A percentile compares a stretch with the other conserved stretches of the same genome.
Conservation (phyloP, 176 grass and related monocot genomes). For the Oryza meyeriana region DNA sequence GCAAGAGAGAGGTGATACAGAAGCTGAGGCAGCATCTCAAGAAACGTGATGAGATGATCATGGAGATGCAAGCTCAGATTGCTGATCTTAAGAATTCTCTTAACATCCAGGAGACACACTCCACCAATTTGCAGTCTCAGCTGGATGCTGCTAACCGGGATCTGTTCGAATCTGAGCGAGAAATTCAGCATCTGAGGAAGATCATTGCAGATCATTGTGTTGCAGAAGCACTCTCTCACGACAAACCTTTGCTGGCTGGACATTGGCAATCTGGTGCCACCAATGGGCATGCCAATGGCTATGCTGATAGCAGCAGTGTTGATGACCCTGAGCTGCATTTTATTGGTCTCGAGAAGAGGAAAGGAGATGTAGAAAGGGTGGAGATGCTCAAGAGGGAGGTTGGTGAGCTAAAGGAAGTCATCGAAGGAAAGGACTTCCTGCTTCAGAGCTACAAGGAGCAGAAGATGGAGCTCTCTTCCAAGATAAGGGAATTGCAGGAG, state of each 20-base stretch:
- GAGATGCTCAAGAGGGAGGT: constrained; percentile 82
- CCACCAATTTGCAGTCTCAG: constrained; percentile 65
- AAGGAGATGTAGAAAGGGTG: constrained; percentile 43
- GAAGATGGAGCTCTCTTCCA: constrained; percentile 72
- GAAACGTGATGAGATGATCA: constrained; percentile 85
- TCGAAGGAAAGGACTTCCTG: constrained; percentile 89
- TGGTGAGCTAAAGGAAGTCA: constrained; percentile 70
- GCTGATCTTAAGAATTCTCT: constrained; percentile 75
- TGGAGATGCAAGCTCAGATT: constrained; percentile 95
- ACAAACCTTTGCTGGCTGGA: constrained; percentile 41
- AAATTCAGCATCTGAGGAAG: constrained; percentile 78
- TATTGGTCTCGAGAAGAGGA: constrained; percentile 54
- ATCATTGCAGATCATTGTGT: constrained; percentile 70
- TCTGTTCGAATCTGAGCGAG: constrained; percentile 71
- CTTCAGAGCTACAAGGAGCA: constrained; percentile 96
- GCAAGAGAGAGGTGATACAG: constrained; percentile 87
- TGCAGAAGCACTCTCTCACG: constrained; percentile 41
- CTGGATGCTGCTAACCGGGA: constrained; percentile 77
- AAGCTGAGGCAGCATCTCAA: constrained; percentile 92
- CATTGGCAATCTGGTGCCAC: constrained; percentile 44
- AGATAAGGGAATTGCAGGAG: constrained; percentile 85
- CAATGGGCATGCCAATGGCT: constrained; percentile 64
- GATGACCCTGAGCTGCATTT: constrained; percentile 49
- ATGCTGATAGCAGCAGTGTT: constrained; percentile 39
- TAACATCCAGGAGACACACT: constrained; percentile 61